Evolutionary conservation across 805 yeast genomes (phyloP).

Genomic region (Candida krabiensis): DNA sequence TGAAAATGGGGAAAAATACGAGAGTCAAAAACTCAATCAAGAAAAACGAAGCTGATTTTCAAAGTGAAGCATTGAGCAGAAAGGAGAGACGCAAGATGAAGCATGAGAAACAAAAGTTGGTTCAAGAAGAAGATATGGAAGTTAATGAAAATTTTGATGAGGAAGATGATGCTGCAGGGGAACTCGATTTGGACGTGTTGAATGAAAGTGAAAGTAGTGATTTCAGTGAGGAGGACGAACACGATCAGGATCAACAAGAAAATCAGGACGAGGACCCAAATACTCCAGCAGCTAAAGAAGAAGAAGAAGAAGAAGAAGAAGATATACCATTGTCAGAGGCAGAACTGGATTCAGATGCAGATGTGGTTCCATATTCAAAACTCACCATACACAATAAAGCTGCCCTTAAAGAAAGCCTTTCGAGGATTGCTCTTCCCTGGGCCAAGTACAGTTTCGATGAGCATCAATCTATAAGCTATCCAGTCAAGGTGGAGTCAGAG

Average conservation of each 20-base stretch:
- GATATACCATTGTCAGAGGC: conserved; percentile 89
- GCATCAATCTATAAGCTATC: conserved; percentile 72
- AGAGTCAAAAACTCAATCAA: conserved; percentile 16
- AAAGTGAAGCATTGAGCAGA: conserved; percentile 55
- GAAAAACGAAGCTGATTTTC: conserved; percentile 39
- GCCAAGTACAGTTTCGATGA: conserved; percentile 73
- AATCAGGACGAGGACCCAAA: conserved; percentile 46
- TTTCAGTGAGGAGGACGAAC: conserved; percentile 34
- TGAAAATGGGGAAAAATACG: conserved; percentile 19
- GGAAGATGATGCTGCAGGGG: conserved; percentile 47
- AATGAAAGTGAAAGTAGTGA: conserved; percentile 29
- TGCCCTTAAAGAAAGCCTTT: conserved; percentile 73
- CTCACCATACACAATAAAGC: conserved; percentile 82
- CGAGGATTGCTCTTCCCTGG: conserved; percentile 67
- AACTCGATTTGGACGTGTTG: conserved; percentile 27
- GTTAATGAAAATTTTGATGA: conserved; percentile 34
- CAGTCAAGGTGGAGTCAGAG: conserved; percentile 57
- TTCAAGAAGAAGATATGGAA: conserved; percentile 31
- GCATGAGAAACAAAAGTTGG: conserved; percentile 26
- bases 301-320: conserved; percentile 68
- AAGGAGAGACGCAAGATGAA: conserved; percentile 45
- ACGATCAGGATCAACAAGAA: conserved; percentile 23
- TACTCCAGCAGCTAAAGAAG: conserved; percentile 56
- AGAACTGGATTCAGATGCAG: conserved; percentile 92
- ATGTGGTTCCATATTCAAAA: conserved; percentile 88